These are phyloP conservation scores for Aspergillus costaricaensis DNA, from an alignment of 2,329 filamentous ascomycete genomes.

Conservation along the genomic window DNA sequence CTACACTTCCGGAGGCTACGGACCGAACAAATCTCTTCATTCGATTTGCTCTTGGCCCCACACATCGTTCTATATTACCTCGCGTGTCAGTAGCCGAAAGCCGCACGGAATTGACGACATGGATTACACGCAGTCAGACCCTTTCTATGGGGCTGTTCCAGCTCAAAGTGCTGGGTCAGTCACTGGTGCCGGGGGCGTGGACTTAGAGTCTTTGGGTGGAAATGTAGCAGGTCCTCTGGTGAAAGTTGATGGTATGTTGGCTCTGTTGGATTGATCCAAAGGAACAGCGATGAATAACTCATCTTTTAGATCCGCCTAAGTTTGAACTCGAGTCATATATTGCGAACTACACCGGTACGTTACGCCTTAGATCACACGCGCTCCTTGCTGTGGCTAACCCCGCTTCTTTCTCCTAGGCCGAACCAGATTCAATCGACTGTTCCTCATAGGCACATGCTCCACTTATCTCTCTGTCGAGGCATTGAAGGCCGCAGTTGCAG, in stretches of 20 bases:
- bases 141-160: conserved; percentile 25
- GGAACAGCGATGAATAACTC: conserved; percentile 11
- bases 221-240: conserved; percentile 11
- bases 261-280: not conserved
- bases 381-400: conserved; percentile 1
- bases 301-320: conserved; percentile 69
- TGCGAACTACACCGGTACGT: conserved; percentile 78
- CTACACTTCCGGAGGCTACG: not conserved
- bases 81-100: not conserved
- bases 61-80: not conserved
- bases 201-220: conserved; percentile 9
- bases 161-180: conserved; percentile 16
- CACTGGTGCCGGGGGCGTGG: conserved; percentile 3
- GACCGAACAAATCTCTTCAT: not conserved
- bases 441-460: conserved; percentile 78
- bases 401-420: conserved; percentile 57
- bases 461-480: conserved; percentile 76
- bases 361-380: not conserved
- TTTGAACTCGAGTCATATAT: conserved; percentile 92
- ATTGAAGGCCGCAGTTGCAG: conserved; percentile 71
- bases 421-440: conserved; percentile 77
- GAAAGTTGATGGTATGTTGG: conserved; percentile 27
- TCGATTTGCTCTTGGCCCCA: too few relatives aligned
- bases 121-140: conserved; percentile 31
- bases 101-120: conserved; percentile 18